phyloP scores from a whole-genome alignment of 2,329 filamentous ascomycete genomes.

The Proliferodiscus dingleyae region DNA sequence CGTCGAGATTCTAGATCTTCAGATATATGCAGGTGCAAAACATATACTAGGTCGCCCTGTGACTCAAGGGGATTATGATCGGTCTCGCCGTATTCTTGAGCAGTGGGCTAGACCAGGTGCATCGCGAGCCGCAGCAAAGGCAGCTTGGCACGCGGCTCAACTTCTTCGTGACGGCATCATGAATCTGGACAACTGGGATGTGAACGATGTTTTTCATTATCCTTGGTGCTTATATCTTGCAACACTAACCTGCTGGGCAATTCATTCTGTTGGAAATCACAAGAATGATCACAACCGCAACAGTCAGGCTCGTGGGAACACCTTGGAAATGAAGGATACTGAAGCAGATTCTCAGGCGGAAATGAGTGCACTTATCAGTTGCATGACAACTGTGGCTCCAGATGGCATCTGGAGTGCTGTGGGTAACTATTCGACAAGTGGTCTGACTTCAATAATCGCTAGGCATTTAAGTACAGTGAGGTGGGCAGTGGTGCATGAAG shows the following conservation, averaged over 20 bases:
- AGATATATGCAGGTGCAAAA: conserved; percentile 55
- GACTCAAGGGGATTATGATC: conserved; percentile 43
- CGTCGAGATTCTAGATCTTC: conserved; percentile 55
- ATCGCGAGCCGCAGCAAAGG: conserved; percentile 34
- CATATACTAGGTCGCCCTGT: conserved; percentile 55
- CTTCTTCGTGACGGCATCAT: conserved; percentile 47
- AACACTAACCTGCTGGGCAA: conserved; percentile 53
- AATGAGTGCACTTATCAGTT: conserved; percentile 40
- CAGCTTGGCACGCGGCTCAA: conserved; percentile 49
- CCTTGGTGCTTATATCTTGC: conserved; percentile 59
- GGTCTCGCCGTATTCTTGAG: conserved; percentile 47
- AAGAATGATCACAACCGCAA: conserved; percentile 7
- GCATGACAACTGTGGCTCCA: conserved; percentile 32
- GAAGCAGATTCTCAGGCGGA: conserved; percentile 46
- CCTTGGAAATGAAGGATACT: conserved; percentile 37
- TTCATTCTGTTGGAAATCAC: conserved; percentile 40
- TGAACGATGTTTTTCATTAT: conserved; percentile 53
- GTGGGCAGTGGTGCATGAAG: conserved; percentile 59
- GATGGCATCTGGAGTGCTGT: conserved; percentile 34
- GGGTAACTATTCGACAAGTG: conserved; percentile 45
- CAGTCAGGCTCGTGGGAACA: not conserved
- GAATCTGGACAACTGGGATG: conserved; percentile 46
- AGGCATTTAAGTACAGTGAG: conserved; percentile 50
- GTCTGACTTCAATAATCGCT: conserved; percentile 51
- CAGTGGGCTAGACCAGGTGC: conserved; percentile 40